Evolutionary conservation across 1,284 basidiomycete species (phyloP).

Genomic region (Inonotus hispidus): DNA sequence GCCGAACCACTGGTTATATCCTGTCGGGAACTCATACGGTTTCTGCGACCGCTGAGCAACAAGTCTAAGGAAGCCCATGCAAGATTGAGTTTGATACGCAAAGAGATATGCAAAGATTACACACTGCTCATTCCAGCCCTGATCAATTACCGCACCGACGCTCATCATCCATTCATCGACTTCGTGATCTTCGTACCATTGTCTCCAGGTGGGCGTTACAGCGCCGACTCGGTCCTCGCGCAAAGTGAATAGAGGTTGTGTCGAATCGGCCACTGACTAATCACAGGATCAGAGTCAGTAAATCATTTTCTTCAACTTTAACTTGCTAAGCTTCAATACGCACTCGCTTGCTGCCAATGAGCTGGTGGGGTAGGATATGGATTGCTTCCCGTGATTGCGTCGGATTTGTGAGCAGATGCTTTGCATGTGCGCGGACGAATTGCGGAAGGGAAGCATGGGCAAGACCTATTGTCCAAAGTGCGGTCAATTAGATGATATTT

Average conservation of each 20-base stretch:
- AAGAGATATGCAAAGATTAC: constrained; percentile 23
- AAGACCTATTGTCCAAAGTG: constrained; percentile 44
- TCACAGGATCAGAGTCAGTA: background rate
- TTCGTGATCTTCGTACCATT: constrained; percentile 80
- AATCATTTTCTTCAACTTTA: constrained; percentile 11
- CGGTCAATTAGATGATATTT: background rate
- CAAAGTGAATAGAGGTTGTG: constrained; percentile 58
- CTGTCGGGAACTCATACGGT: constrained; percentile 95
- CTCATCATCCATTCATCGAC: constrained; percentile 94
- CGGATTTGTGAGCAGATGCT: constrained; percentile 51
- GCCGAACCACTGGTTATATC: constrained; percentile 85
- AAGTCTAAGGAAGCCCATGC: constrained; percentile 32
- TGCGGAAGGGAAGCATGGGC: constrained; percentile 67
- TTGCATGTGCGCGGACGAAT: constrained; percentile 70
- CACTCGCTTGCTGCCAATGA: constrained; percentile 77
- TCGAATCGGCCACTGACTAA: constrained; percentile 52
- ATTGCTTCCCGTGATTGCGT: constrained; percentile 48
- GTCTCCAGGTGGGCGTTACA: constrained; percentile 75
- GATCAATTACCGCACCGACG: constrained; percentile 78
- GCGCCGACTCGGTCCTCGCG: constrained; percentile 70
- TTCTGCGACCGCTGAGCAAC: constrained; percentile 48
- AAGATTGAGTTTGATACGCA: background rate
- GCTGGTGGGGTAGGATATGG: constrained; percentile 76
- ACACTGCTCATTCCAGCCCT: constrained; percentile 86
- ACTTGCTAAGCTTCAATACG: constrained; percentile 16